These are phyloP conservation scores for Vigna trinervia DNA, from an alignment of 306 rosid genomes.

Conservation along the genomic window DNA sequence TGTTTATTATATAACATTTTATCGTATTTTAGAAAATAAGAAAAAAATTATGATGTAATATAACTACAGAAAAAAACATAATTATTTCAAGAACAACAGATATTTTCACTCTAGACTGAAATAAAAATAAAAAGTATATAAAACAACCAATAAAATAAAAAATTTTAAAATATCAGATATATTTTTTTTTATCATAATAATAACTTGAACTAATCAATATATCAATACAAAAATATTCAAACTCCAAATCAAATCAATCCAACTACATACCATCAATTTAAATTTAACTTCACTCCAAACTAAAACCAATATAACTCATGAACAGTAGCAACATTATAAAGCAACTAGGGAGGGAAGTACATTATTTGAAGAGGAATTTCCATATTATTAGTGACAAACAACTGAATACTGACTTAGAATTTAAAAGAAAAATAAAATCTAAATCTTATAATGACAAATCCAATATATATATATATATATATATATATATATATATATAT, in stretches of 20 bases:
- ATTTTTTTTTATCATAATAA: not conserved
- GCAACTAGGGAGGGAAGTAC: not conserved
- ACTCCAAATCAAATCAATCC: not conserved
- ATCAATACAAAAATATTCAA: too few species aligned
- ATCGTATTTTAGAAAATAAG: not conserved
- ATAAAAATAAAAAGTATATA: too few species aligned
- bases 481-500: not conserved
- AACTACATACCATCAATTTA: not conserved
- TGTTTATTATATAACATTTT: not conserved
- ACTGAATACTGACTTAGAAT: not conserved
- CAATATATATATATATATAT: constrained; percentile 25
- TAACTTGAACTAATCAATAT: not conserved
- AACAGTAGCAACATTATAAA: not conserved
- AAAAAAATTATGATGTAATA: not conserved
- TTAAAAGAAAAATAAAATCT: constrained; percentile 10
- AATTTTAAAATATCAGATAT: too few species aligned
- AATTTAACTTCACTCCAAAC: not conserved
- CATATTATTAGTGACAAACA: constrained; percentile 5
- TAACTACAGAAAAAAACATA: too few species aligned
- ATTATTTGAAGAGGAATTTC: constrained; percentile 6
- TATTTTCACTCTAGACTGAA: not conserved
- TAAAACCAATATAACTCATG: not conserved
- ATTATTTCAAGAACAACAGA: too few species aligned
- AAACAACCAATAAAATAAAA: not conserved
- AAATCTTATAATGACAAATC: constrained; percentile 3